Conservation (phyloP, 2,329 filamentous ascomycete genomes). For the Purpureocillium lavendulum region DNA sequence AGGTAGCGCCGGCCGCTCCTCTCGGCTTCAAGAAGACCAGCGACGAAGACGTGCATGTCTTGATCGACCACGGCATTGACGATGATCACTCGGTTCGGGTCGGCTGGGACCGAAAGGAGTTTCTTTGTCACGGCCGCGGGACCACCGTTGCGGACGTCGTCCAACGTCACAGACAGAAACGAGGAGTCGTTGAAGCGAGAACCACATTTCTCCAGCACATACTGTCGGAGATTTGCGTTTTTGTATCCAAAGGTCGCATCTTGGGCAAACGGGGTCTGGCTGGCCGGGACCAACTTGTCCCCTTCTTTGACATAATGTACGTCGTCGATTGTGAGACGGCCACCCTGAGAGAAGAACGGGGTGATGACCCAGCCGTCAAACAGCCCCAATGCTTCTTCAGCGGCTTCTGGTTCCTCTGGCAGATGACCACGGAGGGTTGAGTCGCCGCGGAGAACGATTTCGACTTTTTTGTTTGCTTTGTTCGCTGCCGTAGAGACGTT, state of each 20-base stretch:
- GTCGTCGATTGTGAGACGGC: conserved; percentile 44
- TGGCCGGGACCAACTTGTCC: conserved; percentile 29
- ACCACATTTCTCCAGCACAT: conserved; percentile 42
- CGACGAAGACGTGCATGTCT: conserved; percentile 47
- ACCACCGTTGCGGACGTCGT: conserved; percentile 22
- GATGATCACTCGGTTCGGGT: conserved; percentile 33
- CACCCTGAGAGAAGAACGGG: conserved; percentile 50
- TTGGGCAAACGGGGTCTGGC: conserved; percentile 44
- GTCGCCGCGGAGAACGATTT: conserved; percentile 47
- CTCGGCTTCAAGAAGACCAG: conserved; percentile 32
- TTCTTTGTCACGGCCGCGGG: conserved; percentile 14
- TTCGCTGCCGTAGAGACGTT: conserved; percentile 38
- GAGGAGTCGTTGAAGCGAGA: conserved; percentile 13
- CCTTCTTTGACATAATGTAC: conserved; percentile 50
- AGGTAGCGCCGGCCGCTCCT: conserved; percentile 23
- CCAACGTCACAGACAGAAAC: conserved; percentile 17
- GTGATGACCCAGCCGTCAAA: conserved; percentile 44
- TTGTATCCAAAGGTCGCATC: conserved; percentile 50
- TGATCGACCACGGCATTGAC: conserved; percentile 45
- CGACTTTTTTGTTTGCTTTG: conserved; percentile 29
- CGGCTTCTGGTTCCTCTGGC: conserved; percentile 43
- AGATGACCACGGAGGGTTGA: conserved; percentile 48
- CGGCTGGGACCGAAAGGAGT: conserved; percentile 21
- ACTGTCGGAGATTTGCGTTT: conserved; percentile 37
- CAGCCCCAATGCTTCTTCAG: conserved; percentile 36